Evolutionary conservation across 306 rosid genomes (phyloP), one percentile per base, ranked within the genome.

Genomic region (Gillenia trifoliata): DNA sequence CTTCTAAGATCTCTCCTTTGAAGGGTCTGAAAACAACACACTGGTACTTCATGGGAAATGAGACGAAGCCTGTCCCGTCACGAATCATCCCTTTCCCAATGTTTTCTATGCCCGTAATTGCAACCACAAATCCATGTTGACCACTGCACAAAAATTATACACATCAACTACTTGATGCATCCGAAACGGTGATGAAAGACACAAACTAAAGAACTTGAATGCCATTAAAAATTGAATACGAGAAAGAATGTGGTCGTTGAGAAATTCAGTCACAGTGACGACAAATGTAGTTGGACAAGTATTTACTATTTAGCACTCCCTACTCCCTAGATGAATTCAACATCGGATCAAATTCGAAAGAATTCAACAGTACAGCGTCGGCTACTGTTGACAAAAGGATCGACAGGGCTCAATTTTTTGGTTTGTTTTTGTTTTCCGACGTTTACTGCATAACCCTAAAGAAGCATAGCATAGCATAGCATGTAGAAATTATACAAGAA

Each of bases 1-100:
- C 97, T 84, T 94, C 97, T 71, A 94, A 83, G 62, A 94, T 92
- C 86, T 94, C 99, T 74, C 99, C 97, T 52, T 94, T 92, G 78
- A 94, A 94, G 50, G 99, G 97, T 82, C 97, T 84, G 75, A 94
- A 92, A 31, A 92, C 99, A 71, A 94, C 99, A 85, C 99, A 94
- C 79, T 89, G 99, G 72, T 94, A 94, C 88, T 94, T 94, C 7
- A 94, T 91, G 0, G 99, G 99, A 83, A 94, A 94, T 41, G 99
- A 77, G 40, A 94, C 97, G 77, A 92, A 94, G 15, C 99, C 99
- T 4, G 99, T 94, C 10, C 97, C 99, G 70, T 92, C 97, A 4
- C 99, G 90, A 78, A 94, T 94, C 74, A 94, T 77, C 49, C 64
- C 64, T 78, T 94, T 91, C 36, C 97, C 99, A 7, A 92, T 68